Evolutionary conservation across 2,329 filamentous ascomycete genomes (phyloP).

Genomic region (Raffaelea albimanens): DNA sequence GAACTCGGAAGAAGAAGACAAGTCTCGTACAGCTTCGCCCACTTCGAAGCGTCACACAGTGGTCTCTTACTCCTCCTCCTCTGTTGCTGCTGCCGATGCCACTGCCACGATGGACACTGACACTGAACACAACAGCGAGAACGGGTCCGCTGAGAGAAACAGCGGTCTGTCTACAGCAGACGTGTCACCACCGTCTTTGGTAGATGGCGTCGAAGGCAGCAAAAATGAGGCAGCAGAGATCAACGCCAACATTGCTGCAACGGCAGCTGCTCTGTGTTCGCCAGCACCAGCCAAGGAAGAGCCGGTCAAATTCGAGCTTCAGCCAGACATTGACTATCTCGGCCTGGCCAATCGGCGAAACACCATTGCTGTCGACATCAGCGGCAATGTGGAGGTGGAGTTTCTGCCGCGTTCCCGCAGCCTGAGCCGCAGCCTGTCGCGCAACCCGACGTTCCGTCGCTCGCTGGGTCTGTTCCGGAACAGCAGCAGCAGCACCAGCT

Average conservation of each 20-base stretch:
- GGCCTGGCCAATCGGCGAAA: slow-evolving; percentile 28
- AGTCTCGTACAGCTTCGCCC: neutral
- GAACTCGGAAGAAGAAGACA: slow-evolving; percentile 11
- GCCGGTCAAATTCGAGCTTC: slow-evolving; percentile 28
- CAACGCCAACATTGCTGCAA: too few species aligned
- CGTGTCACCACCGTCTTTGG: too few species aligned
- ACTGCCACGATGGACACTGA: neutral
- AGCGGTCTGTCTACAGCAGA: too few species aligned
- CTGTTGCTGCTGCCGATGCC: neutral
- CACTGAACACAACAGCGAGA: neutral
- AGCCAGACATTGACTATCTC: slow-evolving; percentile 48
- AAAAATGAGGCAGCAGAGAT: too few species aligned
- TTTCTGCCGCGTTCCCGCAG: slow-evolving; percentile 15
- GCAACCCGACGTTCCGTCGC: slow-evolving; percentile 21
- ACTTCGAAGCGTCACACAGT: neutral
- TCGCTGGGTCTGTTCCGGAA: slow-evolving; percentile 23
- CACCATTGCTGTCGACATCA: slow-evolving; percentile 9
- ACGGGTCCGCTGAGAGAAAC: too few species aligned
- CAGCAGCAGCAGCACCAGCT: neutral
- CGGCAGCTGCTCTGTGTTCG: too few species aligned
- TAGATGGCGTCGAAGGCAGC: too few species aligned
- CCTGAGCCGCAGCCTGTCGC: slow-evolving; percentile 21
- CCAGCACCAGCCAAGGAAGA: neutral
- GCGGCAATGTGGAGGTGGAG: slow-evolving; percentile 3
- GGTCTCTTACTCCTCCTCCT: neutral